phyloP scores from a whole-genome alignment of 257 asterid species.

The Linderniella brevidens region DNA sequence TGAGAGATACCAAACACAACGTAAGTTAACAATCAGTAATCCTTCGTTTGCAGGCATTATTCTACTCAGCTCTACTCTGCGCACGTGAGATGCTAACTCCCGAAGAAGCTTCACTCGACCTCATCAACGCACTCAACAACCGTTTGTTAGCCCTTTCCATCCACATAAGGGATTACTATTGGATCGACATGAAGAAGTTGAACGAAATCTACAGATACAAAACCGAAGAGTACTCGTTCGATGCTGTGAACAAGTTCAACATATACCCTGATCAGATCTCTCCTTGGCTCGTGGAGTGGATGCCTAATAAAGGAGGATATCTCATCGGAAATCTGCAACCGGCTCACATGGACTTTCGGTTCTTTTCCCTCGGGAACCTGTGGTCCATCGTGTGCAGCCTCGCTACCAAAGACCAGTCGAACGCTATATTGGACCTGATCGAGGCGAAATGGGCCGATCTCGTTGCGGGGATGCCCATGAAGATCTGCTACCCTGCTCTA shows the following conservation, averaged over 20 bases:
- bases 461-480: constrained; percentile 64
- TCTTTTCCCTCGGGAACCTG: constrained; percentile 62
- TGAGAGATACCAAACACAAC: not conserved
- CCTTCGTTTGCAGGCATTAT: constrained; percentile 35
- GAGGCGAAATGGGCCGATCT: constrained; percentile 68
- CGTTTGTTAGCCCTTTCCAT: constrained; percentile 64
- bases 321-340: constrained; percentile 77
- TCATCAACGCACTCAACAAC: constrained; percentile 43
- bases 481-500: constrained; percentile 67
- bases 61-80: constrained; percentile 58
- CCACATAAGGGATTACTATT: constrained; percentile 70
- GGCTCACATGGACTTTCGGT: constrained; percentile 82
- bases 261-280: constrained; percentile 81
- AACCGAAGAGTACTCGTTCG: constrained; percentile 70
- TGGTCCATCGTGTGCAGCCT: constrained; percentile 61
- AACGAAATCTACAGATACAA: constrained; percentile 69
- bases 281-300: constrained; percentile 80
- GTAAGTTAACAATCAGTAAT: not conserved
- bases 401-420: constrained; percentile 55
- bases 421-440: constrained; percentile 57
- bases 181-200: constrained; percentile 60
- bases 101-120: constrained; percentile 53
- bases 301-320: constrained; percentile 61
- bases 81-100: constrained; percentile 73
- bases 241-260: constrained; percentile 73